Evolutionary conservation across 129 eudicot genomes (phyloP).

Genomic region (Pulicaria dysenterica): DNA sequence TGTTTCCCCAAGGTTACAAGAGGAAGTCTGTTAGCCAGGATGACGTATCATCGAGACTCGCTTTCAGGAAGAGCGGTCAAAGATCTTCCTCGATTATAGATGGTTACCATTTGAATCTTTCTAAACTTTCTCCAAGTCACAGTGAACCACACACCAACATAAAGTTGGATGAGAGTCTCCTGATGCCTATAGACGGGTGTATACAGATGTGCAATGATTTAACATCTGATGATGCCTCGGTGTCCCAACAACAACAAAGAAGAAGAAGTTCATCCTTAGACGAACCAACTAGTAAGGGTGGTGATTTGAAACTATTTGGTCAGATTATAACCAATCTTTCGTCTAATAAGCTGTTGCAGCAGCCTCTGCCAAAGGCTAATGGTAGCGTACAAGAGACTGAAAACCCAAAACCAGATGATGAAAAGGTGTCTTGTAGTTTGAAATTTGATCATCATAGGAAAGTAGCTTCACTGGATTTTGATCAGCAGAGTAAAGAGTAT

Average conservation of each 20-base stretch:
- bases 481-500: slow-evolving; percentile 20
- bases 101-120: slow-evolving; percentile 40
- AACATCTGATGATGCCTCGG: slow-evolving; percentile 5
- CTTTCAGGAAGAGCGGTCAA: slow-evolving; percentile 37
- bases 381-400: slow-evolving; percentile 25
- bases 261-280: slow-evolving; percentile 39
- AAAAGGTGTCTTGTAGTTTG: slow-evolving; percentile 33
- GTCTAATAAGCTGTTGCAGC: slow-evolving; percentile 33
- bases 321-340: slow-evolving; percentile 61
- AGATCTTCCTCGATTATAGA: slow-evolving; percentile 35
- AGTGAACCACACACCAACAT: slow-evolving; percentile 35
- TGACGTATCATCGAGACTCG: slow-evolving; percentile 35
- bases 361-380: slow-evolving; percentile 31
- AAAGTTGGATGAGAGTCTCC: slow-evolving; percentile 35
- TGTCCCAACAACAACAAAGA: slow-evolving; percentile 39
- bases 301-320: slow-evolving; percentile 87
- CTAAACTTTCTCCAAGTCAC: slow-evolving; percentile 44
- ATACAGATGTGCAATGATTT: slow-evolving; percentile 45
- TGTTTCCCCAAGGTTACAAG: slow-evolving; percentile 29
- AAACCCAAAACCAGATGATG: slow-evolving; percentile 28
- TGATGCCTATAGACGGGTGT: slow-evolving; percentile 31
- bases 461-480: slow-evolving; percentile 31
- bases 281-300: slow-evolving; percentile 51
- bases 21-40: slow-evolving; percentile 32
- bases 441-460: slow-evolving; percentile 33